A percentile compares a stretch with the other conserved stretches of the same genome.
These are phyloP conservation scores for Paecilomyces niveus DNA, from an alignment of 2,329 filamentous ascomycete genomes.

Conservation along the genomic window DNA sequence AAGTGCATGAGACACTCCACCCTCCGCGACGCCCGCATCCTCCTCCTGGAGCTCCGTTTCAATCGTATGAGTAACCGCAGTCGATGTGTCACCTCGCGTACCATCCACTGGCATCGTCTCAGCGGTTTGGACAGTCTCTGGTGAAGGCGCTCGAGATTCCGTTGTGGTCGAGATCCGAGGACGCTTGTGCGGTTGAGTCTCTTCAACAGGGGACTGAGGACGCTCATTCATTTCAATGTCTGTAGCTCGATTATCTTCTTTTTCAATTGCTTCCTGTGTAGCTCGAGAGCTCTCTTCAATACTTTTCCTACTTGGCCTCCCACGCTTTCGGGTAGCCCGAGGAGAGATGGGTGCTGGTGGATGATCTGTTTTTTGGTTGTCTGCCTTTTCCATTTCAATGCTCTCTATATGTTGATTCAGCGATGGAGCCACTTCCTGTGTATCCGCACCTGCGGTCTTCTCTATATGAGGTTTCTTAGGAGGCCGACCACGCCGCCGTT, in stretches of 20 bases:
- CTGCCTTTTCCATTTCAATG: background rate
- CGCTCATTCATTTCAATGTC: background rate
- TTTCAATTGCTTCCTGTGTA: background rate
- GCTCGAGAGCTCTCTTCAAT: background rate
- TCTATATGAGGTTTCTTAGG: conserved; percentile 14
- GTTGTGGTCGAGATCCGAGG: background rate
- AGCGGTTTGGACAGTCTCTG: background rate
- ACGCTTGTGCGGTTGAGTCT: background rate
- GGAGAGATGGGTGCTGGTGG: background rate
- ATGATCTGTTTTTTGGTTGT: background rate
- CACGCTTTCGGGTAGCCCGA: background rate
- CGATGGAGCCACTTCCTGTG: conserved; percentile 1
- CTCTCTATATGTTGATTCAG: background rate
- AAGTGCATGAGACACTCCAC: background rate
- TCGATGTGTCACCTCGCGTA: background rate
- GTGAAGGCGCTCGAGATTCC: background rate
- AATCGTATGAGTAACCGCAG: background rate
- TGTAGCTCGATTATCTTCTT: background rate
- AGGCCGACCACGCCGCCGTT: conserved; percentile 6
- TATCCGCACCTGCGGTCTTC: conserved; percentile 1
- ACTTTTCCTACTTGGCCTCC: background rate
- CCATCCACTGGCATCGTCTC: background rate
- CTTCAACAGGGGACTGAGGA: background rate
- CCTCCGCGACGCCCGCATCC: background rate
- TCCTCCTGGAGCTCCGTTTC: background rate